Evolutionary conservation across 1,284 basidiomycete genomes (phyloP).

Genomic region (Ganoderma resinaceum): DNA sequence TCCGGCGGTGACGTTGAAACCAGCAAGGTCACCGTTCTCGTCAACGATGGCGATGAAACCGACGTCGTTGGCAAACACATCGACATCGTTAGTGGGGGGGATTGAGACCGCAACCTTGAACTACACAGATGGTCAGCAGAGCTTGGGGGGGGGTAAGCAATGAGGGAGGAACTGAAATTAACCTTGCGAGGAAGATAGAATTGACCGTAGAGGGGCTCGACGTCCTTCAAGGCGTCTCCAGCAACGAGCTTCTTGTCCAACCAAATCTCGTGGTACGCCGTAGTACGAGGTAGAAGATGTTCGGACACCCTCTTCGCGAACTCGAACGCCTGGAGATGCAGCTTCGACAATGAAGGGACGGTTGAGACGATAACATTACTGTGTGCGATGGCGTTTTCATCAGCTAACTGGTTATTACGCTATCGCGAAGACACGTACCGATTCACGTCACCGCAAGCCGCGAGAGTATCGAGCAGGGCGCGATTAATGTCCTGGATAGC

Average conservation of each 20-base stretch:
- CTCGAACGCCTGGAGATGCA: conserved; percentile 87
- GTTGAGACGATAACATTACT: conserved; percentile 95
- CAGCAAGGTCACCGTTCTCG: conserved; percentile 73
- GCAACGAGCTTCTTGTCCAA: conserved; percentile 95
- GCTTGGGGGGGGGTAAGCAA: conserved; percentile 12
- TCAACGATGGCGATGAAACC: conserved; percentile 95
- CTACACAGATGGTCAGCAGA: conserved; percentile 46
- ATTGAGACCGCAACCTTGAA: conserved; percentile 99
- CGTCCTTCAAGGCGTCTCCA: conserved; percentile 91
- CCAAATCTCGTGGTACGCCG: conserved; percentile 99
- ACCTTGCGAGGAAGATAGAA: conserved; percentile 97
- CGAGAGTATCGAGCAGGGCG: conserved; percentile 92
- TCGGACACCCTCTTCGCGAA: conserved; percentile 90
- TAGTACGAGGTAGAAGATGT: conserved; percentile 89
- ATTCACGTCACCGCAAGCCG: conserved; percentile 98
- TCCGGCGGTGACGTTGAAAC: conserved; percentile 92
- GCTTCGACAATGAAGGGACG: conserved; percentile 85
- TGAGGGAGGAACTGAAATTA: conserved; percentile 26
- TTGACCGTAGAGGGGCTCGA: conserved; percentile 96
- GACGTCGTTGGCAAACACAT: conserved; percentile 95
- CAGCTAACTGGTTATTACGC: neutral
- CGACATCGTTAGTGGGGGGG: conserved; percentile 96
- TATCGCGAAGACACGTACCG: conserved; percentile 55
- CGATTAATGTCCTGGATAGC: conserved; percentile 98
- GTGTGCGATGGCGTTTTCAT: neutral